Evolutionary conservation across 1,139 yeast genomes (phyloP), one percentile per base, ranked within the genome.

Genomic region (Lodderomyces beijingensis): DNA sequence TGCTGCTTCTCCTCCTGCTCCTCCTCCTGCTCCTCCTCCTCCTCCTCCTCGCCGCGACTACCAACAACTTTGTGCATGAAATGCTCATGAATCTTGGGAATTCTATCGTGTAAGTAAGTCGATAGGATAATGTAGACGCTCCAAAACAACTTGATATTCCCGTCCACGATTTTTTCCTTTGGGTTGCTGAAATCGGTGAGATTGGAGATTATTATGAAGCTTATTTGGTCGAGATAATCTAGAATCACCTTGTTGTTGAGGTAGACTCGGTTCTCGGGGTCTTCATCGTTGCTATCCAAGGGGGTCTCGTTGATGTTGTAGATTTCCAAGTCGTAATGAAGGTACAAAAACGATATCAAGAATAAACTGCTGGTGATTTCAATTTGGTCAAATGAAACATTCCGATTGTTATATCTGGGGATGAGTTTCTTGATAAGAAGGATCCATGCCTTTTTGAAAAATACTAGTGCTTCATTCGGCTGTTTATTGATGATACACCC

Each of bases 161-260:
- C 39, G 25, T 47, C 53, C 22, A 55, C 46, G 14, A 57, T 40
- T 27, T 48, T 51, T 5, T 50, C 51, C 33, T 36, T 39, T 16
- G 45, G 31, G 31, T 36, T 39, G 19, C 31, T 31, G 4, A 42
- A 35, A 26, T 43, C 47, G 20, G 38, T 43, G 28, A 59, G 48
- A 32, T 57, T 58, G 9, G 53, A 45, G 33, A 57, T 42, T 14
- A 62, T 51, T 19, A 64, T 59, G 34, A 53, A 61, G 11, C 69
- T 57, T 7, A 69, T 66, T 42, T 70, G 74, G 43, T 70, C 67
- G 30, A 72, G 51, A 41, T 70, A 70, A 43, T 68, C 65, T 36
- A 71, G 55, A 10, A 70, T 57, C 21, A 68, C 55, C 37, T 63
- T 67, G 23, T 54, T 53, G 16, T 56, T 55, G 16, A 60, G 51